Conservation (phyloP, 2,329 filamentous ascomycete species). For the Verruconis gallopava region DNA sequence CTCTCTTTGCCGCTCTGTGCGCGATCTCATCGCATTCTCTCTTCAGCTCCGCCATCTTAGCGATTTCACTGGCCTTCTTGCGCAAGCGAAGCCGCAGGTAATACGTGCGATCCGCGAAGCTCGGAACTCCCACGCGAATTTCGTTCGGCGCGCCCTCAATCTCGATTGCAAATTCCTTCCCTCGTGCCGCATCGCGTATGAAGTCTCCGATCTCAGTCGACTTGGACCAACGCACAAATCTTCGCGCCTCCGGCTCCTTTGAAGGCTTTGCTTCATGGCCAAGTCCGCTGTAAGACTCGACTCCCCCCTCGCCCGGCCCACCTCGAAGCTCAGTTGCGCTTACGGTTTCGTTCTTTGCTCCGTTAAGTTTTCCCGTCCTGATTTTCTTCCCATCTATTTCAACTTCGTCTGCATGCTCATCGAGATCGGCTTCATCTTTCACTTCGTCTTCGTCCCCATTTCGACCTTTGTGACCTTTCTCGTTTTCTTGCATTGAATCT, state of each 20-base stretch:
- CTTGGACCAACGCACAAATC: constrained; percentile 77
- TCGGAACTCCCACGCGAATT: constrained; percentile 69
- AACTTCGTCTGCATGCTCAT: constrained; percentile 11
- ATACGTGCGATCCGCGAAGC: constrained; percentile 81
- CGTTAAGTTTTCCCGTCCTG: constrained; percentile 16
- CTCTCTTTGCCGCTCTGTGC: constrained; percentile 60
- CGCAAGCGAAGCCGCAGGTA: constrained; percentile 68
- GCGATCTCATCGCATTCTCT: constrained; percentile 68
- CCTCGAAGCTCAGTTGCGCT: constrained; percentile 36
- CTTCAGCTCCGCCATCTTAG: constrained; percentile 60
- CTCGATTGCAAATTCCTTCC: constrained; percentile 70
- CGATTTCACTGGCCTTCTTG: constrained; percentile 56
- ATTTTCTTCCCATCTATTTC: constrained; percentile 19
- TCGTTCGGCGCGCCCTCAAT: constrained; percentile 59
- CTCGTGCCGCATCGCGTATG: constrained; percentile 75
- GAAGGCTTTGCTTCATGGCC: constrained; percentile 43
- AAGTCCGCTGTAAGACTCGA: constrained; percentile 58
- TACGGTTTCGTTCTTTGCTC: constrained; percentile 34
- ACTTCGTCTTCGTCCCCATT: constrained; percentile 15
- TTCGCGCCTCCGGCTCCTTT: constrained; percentile 26
- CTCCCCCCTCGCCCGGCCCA: constrained; percentile 41
- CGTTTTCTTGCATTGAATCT: constrained; percentile 49
- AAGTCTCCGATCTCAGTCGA: constrained; percentile 90
- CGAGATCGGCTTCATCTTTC: constrained; percentile 5
- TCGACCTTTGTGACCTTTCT: constrained; percentile 18